These are phyloP conservation scores for Saccharomyces hybrid DNA, from an alignment of 1,139 yeast genomes.

Conservation along the genomic window DNA sequence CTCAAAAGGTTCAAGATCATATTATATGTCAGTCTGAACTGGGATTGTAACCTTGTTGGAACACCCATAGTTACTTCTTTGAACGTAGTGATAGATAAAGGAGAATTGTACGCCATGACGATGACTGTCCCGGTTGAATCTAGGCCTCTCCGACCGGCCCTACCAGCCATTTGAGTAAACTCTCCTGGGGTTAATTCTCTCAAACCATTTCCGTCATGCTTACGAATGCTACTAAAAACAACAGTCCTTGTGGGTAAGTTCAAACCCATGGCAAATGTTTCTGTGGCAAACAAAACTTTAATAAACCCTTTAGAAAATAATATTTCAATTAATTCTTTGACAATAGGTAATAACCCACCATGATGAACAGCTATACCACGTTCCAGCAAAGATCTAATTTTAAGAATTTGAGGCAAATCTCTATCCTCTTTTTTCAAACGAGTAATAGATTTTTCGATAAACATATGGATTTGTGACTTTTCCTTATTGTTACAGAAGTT, in stretches of 20 bases:
- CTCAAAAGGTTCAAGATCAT: conserved; percentile 89
- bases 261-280: conserved; percentile 96
- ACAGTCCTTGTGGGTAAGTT: conserved; percentile 96
- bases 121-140: conserved; percentile 95
- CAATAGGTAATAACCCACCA: conserved; percentile 92
- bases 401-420: conserved; percentile 81
- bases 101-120: conserved; percentile 75
- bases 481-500: conserved; percentile 80
- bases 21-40: conserved; percentile 86
- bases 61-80: conserved; percentile 78
- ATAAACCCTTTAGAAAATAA: conserved; percentile 78
- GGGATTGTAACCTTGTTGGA: conserved; percentile 84
- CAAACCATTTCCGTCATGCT: conserved; percentile 82
- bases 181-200: conserved; percentile 88
- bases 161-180: conserved; percentile 97
- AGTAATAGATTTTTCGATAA: conserved; percentile 80
- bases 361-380: conserved; percentile 97
- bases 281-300: conserved; percentile 91
- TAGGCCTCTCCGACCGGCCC: conserved; percentile 97
- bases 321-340: conserved; percentile 90
- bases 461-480: conserved; percentile 86
- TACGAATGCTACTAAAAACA: conserved; percentile 73
- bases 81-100: conserved; percentile 51
- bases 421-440: conserved; percentile 87
- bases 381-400: conserved; percentile 71